These are phyloP conservation scores for Bipolaris cookei DNA, from an alignment of 2,329 filamentous ascomycete genomes.

Conservation along the genomic window DNA sequence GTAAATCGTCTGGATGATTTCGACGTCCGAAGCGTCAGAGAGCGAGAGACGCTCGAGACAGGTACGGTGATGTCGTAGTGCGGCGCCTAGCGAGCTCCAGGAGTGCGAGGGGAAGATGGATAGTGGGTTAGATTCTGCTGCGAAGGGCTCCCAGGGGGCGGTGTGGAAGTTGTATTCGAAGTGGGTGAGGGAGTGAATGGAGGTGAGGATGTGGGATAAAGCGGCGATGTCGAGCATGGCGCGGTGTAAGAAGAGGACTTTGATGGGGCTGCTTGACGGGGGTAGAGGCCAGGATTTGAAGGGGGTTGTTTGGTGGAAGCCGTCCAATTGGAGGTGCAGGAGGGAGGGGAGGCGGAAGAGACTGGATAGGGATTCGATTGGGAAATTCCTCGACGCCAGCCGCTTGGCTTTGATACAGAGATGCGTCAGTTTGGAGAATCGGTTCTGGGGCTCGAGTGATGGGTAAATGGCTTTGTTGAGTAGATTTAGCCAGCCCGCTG, in stretches of 20 bases:
- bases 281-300: slow-evolving; percentile 12
- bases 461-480: neutral
- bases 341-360: slow-evolving; percentile 12
- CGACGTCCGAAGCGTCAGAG: neutral
- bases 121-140: neutral
- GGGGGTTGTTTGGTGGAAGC: neutral
- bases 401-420: neutral
- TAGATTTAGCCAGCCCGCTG: neutral
- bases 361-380: slow-evolving; percentile 1
- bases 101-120: slow-evolving; percentile 9
- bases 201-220: slow-evolving; percentile 5
- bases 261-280: slow-evolving; percentile 5
- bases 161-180: slow-evolving; percentile 1
- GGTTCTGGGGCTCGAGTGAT: neutral
- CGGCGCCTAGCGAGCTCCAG: slow-evolving; percentile 8
- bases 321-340: neutral
- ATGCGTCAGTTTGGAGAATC: slow-evolving; percentile 3
- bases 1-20: neutral
- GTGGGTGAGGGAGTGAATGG: slow-evolving; percentile 7
- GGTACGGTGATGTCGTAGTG: slow-evolving; percentile 6
- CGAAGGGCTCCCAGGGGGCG: slow-evolving; percentile 9
- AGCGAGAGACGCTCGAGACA: neutral
- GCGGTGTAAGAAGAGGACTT: neutral
- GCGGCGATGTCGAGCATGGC: slow-evolving; percentile 12
- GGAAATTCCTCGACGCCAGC: neutral